Percentiles rank a stretch among this genome's conserved stretches.
These are phyloP conservation scores for Amylostereum chailletii DNA, from an alignment of 1,284 basidiomycete species.

Conservation along the genomic window DNA sequence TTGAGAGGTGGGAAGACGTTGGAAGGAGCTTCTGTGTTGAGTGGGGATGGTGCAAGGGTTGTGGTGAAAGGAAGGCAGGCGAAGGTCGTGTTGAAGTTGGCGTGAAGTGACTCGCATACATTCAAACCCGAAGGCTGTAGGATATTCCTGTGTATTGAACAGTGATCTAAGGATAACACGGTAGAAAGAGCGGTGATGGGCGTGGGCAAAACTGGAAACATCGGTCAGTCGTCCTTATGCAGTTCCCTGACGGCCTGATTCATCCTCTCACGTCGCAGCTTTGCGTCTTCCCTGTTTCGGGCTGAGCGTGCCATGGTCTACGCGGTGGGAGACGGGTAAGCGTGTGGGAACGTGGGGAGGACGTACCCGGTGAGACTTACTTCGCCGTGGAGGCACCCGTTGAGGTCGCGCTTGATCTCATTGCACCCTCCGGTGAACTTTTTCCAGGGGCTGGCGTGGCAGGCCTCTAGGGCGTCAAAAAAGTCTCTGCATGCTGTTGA, in stretches of 20 bases:
- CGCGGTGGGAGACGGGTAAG: constrained; percentile 3
- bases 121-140: no score
- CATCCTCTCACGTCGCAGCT: constrained; percentile 44
- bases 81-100: no score
- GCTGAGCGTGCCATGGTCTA: constrained; percentile 64
- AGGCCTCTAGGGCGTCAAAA: constrained; percentile 62
- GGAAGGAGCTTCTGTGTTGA: no score
- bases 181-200: constrained; percentile 1
- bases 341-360: not conserved
- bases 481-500: constrained; percentile 60
- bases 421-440: constrained; percentile 70
- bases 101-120: no score
- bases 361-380: constrained; percentile 30
- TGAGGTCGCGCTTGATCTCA: constrained; percentile 58
- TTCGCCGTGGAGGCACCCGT: constrained; percentile 70
- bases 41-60: no score
- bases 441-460: constrained; percentile 53
- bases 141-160: no score
- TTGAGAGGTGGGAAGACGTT: not conserved
- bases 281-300: constrained; percentile 63
- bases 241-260: constrained; percentile 58
- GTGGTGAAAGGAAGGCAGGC: no score
- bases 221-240: constrained; percentile 33
- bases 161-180: not conserved
- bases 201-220: constrained; percentile 5